A percentile compares a stretch with the other conserved stretches of the same genome.
Evolutionary conservation across 2,329 filamentous ascomycete genomes (phyloP).

Genomic region (Aspergillus ibericus): DNA sequence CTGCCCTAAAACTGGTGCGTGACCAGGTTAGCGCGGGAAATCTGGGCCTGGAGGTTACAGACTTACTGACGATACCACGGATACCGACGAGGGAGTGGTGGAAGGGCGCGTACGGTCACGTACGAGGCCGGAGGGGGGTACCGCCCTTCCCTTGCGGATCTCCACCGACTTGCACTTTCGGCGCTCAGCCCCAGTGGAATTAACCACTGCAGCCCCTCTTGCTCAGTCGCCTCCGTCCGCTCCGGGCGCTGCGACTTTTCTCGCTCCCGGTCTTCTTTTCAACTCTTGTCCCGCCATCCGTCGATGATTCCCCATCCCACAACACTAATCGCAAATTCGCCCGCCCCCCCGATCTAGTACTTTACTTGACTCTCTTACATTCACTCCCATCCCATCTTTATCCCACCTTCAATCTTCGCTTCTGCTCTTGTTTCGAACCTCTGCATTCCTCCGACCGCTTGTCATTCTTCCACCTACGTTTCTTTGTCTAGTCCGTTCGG

Average conservation of each 20-base stretch:
- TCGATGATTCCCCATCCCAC: conserved; percentile 27
- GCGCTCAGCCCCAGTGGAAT: conserved; percentile 29
- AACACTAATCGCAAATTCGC: conserved; percentile 21
- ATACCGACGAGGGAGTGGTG: not conserved
- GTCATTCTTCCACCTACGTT: conserved; percentile 23
- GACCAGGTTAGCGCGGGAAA: conserved; percentile 19
- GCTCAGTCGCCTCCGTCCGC: conserved; percentile 27
- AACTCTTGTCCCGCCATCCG: conserved; percentile 27
- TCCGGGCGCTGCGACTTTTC: conserved; percentile 18
- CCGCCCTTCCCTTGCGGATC: conserved; percentile 14
- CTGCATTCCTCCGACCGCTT: conserved; percentile 20
- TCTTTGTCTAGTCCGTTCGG: conserved; percentile 6
- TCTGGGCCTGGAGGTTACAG: conserved; percentile 12
- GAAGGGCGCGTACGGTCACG: conserved; percentile 8
- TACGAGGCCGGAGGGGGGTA: conserved; percentile 3
- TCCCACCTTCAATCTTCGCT: conserved; percentile 13
- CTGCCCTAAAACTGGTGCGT: conserved; percentile 24
- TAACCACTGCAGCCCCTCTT: conserved; percentile 29
- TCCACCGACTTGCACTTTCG: conserved; percentile 18
- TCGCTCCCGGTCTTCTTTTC: conserved; percentile 26
- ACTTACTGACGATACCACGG: conserved; percentile 7
- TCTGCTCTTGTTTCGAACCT: conserved; percentile 21
- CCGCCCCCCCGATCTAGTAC: conserved; percentile 3
- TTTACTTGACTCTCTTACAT: not conserved
- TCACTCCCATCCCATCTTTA: conserved; percentile 7